phyloP scores from a whole-genome alignment of 31 red algal genomes.

The Bonnemaisonia californica region DNA sequence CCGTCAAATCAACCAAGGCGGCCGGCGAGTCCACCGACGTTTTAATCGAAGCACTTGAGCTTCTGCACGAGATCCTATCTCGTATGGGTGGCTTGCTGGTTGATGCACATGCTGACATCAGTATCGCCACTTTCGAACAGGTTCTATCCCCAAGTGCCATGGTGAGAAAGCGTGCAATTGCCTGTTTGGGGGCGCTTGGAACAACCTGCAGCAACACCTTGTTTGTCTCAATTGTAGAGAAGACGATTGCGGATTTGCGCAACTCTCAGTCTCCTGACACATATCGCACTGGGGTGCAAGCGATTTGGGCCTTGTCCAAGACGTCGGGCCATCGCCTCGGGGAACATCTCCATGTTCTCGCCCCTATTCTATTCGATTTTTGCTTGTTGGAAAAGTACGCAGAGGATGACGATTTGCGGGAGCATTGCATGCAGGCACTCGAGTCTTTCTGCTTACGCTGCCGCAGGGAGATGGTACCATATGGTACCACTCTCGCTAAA shows the following conservation, averaged over 20 bases:
- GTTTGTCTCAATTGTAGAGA: slow-evolving; percentile 59
- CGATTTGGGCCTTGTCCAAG: slow-evolving; percentile 67
- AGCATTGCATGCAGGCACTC: slow-evolving; percentile 70
- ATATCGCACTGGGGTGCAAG: slow-evolving; percentile 58
- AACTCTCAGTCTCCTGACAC: slow-evolving; percentile 9
- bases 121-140: slow-evolving; percentile 52
- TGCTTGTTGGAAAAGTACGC: slow-evolving; percentile 14
- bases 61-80: slow-evolving; percentile 65
- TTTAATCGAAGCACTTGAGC: slow-evolving; percentile 72
- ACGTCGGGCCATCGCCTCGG: slow-evolving; percentile 58
- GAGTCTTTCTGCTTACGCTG: slow-evolving; percentile 69
- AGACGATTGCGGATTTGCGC: slow-evolving; percentile 30
- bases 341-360: slow-evolving; percentile 48
- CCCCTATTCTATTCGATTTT: slow-evolving; percentile 72
- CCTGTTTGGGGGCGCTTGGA: slow-evolving; percentile 52
- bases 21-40: slow-evolving; percentile 41
- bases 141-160: slow-evolving; percentile 39
- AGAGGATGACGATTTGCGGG: slow-evolving; percentile 78
- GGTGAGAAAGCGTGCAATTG: slow-evolving; percentile 61
- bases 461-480: slow-evolving; percentile 65
- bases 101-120: slow-evolving; percentile 37
- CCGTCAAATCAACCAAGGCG: slow-evolving; percentile 30
- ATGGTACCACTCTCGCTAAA: slow-evolving; percentile 47
- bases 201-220: slow-evolving; percentile 32
- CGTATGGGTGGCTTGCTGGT: slow-evolving; percentile 35